Evolutionary conservation across 495 filamentous ascomycete species (phyloP).

Genomic region (Xylaria palmicola): DNA sequence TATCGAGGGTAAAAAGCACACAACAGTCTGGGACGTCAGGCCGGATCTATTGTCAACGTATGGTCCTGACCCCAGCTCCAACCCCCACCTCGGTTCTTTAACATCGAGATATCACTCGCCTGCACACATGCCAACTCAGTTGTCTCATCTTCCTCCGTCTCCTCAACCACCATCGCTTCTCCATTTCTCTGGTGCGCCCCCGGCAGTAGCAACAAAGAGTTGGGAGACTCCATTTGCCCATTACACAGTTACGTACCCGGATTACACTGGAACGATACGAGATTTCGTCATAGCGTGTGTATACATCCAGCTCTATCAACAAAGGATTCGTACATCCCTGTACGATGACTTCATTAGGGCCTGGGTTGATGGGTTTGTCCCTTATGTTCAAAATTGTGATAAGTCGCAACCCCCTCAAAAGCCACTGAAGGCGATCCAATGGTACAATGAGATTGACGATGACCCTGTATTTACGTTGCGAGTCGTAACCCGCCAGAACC

Average conservation of each 20-base stretch:
- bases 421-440: conserved; percentile 37
- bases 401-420: conserved; percentile 14
- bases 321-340: conserved; percentile 34
- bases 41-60: neutral
- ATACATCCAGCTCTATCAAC: conserved; percentile 45
- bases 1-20: neutral
- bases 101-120: neutral
- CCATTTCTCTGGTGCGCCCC: neutral
- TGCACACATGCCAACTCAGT: neutral
- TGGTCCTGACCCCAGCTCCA: neutral
- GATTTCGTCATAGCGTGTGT: conserved; percentile 57
- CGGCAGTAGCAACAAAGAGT: neutral
- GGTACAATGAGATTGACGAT: conserved; percentile 44
- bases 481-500: conserved; percentile 39
- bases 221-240: conserved; percentile 26
- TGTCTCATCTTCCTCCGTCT: conserved; percentile 18
- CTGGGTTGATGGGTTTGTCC: conserved; percentile 41
- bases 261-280: conserved; percentile 50
- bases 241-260: conserved; percentile 58
- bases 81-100: neutral
- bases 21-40: neutral
- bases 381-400: conserved; percentile 35
- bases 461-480: conserved; percentile 36
- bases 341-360: conserved; percentile 70
- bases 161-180: conserved; percentile 33